These are phyloP conservation scores for Berkeleyomyces basicola DNA, from an alignment of 2,329 filamentous ascomycete genomes.

Conservation along the genomic window DNA sequence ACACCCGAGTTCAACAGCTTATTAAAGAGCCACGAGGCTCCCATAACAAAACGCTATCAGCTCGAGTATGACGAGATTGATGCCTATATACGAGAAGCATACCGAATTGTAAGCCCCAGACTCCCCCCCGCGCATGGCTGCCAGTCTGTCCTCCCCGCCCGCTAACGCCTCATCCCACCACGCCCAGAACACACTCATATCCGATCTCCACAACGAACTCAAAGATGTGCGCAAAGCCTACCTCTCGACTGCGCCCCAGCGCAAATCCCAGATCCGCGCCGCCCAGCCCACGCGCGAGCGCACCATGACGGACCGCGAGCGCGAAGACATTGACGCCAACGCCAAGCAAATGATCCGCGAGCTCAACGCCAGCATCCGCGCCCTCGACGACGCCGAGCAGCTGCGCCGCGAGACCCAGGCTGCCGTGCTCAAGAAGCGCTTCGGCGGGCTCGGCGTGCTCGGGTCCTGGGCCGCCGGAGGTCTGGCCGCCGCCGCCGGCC, in stretches of 20 bases:
- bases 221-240: constrained; percentile 76
- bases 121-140: neutral
- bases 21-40: constrained; percentile 41
- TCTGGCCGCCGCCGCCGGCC: constrained; percentile 30
- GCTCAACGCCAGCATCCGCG: constrained; percentile 64
- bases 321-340: constrained; percentile 74
- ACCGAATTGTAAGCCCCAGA: constrained; percentile 54
- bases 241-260: constrained; percentile 61
- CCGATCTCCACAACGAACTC: constrained; percentile 63
- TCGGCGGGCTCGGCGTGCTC: constrained; percentile 43
- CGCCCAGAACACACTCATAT: constrained; percentile 64
- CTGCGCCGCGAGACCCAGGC: constrained; percentile 61
- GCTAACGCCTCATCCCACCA: neutral
- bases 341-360: constrained; percentile 74
- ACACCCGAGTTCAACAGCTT: constrained; percentile 53
- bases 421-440: constrained; percentile 55
- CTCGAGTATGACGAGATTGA: constrained; percentile 45
- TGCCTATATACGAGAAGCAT: constrained; percentile 84
- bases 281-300: constrained; percentile 17
- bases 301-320: constrained; percentile 61
- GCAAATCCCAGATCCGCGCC: constrained; percentile 23
- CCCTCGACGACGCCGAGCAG: constrained; percentile 66
- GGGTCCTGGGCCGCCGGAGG: constrained; percentile 52
- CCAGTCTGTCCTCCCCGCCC: neutral
- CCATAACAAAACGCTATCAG: constrained; percentile 25